Conservation (phyloP, 768 basidiomycete species). For the Suillus cothurnatus region DNA sequence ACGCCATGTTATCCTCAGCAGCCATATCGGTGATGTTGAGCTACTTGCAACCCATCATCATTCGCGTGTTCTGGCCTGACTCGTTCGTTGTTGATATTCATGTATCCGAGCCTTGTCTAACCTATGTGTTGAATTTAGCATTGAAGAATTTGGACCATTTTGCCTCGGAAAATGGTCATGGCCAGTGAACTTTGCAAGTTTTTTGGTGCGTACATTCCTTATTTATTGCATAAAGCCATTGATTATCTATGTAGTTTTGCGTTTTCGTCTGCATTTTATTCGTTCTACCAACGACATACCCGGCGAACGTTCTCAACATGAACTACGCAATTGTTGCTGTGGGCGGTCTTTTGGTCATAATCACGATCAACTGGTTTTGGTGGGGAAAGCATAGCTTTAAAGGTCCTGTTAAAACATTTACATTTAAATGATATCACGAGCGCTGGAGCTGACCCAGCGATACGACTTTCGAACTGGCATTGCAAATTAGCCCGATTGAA, state of each 20-base stretch:
- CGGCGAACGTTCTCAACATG: constrained; percentile 54
- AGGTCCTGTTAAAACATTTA: constrained; percentile 46
- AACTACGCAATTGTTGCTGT: constrained; percentile 60
- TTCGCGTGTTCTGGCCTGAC: constrained; percentile 58
- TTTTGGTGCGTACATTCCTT: constrained; percentile 37
- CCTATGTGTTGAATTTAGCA: constrained; percentile 52
- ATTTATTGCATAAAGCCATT: neutral
- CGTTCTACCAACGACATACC: constrained; percentile 56
- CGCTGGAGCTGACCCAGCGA: neutral
- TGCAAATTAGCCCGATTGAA: no score
- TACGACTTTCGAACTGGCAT: no score
- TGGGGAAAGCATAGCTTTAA: constrained; percentile 50
- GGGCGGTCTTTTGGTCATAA: constrained; percentile 49
- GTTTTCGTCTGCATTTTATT: constrained; percentile 57
- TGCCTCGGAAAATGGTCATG: constrained; percentile 54
- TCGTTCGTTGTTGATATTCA: constrained; percentile 36
- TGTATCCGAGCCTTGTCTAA: constrained; percentile 39
- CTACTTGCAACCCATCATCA: constrained; percentile 58
- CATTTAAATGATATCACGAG: neutral
- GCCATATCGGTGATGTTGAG: constrained; percentile 61
- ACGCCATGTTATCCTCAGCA: constrained; percentile 57
- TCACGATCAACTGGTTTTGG: constrained; percentile 45
- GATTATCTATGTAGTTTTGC: constrained; percentile 41
- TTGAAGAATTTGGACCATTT: constrained; percentile 53
- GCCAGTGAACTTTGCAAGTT: constrained; percentile 50